phyloP scores from a whole-genome alignment of 352 stramenopile species.

The Phytophthora palmivora region DNA sequence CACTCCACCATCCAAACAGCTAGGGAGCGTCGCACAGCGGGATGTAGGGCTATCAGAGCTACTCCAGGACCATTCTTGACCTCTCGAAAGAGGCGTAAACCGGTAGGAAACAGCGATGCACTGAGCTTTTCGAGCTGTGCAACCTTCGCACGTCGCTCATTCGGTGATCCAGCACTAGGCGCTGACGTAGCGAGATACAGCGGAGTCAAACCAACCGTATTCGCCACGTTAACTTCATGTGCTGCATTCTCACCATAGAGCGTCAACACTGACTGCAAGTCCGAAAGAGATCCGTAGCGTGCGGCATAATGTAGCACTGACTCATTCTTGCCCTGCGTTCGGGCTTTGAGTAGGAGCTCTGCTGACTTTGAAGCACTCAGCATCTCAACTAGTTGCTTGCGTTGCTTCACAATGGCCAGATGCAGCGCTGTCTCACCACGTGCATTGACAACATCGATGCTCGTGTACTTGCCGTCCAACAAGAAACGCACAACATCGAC shows the following conservation, averaged over 20 bases:
- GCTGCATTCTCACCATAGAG: slow-evolving; percentile 8
- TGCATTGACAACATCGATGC: slow-evolving; percentile 35
- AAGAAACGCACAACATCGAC: slow-evolving; percentile 37
- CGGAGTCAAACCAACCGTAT: slow-evolving; percentile 26
- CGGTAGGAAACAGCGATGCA: slow-evolving; percentile 25
- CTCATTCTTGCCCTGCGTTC: slow-evolving; percentile 34
- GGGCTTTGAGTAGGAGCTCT: slow-evolving; percentile 20
- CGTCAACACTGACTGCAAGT: slow-evolving; percentile 29
- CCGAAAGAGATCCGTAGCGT: slow-evolving; percentile 29
- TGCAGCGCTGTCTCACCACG: slow-evolving; percentile 43
- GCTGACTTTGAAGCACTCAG: slow-evolving; percentile 23
- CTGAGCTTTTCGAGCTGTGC: slow-evolving; percentile 25
- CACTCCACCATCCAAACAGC: slow-evolving; percentile 30
- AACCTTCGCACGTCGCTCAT: slow-evolving; percentile 27
- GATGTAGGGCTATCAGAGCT: slow-evolving; percentile 17
- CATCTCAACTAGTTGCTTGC: slow-evolving; percentile 28
- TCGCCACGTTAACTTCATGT: slow-evolving; percentile 28
- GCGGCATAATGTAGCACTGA: slow-evolving; percentile 42
- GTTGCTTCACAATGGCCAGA: slow-evolving; percentile 40
- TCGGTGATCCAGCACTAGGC: slow-evolving; percentile 23
- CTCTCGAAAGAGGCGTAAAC: slow-evolving; percentile 21
- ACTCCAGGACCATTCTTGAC: slow-evolving; percentile 20
- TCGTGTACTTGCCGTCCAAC: slow-evolving; percentile 33
- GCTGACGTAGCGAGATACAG: slow-evolving; percentile 35
- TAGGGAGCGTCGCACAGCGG: slow-evolving; percentile 27